Evolutionary conservation across 768 basidiomycete species (phyloP).

Genomic region (Leucosporidium creatinivorum): DNA sequence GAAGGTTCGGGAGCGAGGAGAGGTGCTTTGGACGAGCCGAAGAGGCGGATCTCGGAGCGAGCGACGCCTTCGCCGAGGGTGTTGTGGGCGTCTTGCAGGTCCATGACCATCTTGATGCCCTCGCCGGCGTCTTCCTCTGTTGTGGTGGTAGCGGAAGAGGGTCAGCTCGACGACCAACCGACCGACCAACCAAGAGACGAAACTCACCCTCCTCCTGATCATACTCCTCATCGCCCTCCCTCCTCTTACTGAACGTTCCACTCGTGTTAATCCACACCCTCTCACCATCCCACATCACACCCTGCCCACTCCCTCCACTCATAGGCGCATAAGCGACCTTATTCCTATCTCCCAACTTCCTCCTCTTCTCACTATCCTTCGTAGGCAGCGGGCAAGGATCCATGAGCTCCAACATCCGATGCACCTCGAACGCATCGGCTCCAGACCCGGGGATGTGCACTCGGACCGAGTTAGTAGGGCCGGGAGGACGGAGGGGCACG

Average conservation of each 20-base stretch:
- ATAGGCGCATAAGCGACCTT: slow-evolving; percentile 94
- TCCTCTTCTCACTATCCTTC: slow-evolving; percentile 72
- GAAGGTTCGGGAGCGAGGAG: slow-evolving; percentile 43
- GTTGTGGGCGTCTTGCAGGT: slow-evolving; percentile 72
- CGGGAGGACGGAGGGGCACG: slow-evolving; percentile 45
- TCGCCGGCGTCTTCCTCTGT: slow-evolving; percentile 52
- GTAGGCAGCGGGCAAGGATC: slow-evolving; percentile 96
- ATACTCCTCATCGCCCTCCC: slow-evolving; percentile 41
- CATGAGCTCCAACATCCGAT: slow-evolving; percentile 63
- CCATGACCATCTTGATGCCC: slow-evolving; percentile 96
- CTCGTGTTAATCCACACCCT: slow-evolving; percentile 97
- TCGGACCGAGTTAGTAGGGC: slow-evolving; percentile 64
- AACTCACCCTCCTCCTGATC: slow-evolving; percentile 48
- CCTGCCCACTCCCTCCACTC: slow-evolving; percentile 68
- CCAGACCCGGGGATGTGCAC: slow-evolving; percentile 94
- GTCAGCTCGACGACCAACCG: background rate
- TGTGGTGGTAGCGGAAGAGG: background rate
- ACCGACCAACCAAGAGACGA: background rate
- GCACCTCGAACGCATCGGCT: slow-evolving; percentile 60
- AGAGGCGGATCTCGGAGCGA: slow-evolving; percentile 70
- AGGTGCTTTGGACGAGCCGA: slow-evolving; percentile 69
- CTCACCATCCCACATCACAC: slow-evolving; percentile 94
- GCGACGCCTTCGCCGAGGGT: slow-evolving; percentile 81
- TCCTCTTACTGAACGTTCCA: slow-evolving; percentile 78
- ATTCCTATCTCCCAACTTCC: slow-evolving; percentile 92